These are phyloP conservation scores for Neurospora intermedia DNA, from an alignment of 495 filamentous ascomycete genomes.

Conservation along the genomic window DNA sequence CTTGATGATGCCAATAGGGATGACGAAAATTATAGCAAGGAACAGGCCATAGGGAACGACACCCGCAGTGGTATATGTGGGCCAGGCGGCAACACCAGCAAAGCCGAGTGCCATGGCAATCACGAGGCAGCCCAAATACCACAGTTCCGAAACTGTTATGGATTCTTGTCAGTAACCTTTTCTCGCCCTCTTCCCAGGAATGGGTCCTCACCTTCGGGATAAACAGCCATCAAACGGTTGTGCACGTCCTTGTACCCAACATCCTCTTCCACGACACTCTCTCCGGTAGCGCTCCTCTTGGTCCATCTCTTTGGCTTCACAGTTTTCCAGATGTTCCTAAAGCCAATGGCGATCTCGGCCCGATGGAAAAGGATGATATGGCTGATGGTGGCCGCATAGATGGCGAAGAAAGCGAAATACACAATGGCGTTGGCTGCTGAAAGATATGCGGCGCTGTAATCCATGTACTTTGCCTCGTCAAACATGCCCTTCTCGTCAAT, in stretches of 20 bases:
- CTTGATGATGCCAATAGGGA: slow-evolving; percentile 32
- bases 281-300: background rate
- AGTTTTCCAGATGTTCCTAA: slow-evolving; percentile 18
- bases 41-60: slow-evolving; percentile 34
- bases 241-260: slow-evolving; percentile 22
- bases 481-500: slow-evolving; percentile 29
- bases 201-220: slow-evolving; percentile 16
- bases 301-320: slow-evolving; percentile 12
- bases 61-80: slow-evolving; percentile 28
- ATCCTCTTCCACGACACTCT: slow-evolving; percentile 2
- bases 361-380: slow-evolving; percentile 30
- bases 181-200: background rate
- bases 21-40: slow-evolving; percentile 31
- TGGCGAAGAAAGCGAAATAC: slow-evolving; percentile 32
- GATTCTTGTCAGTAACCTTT: background rate
- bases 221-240: slow-evolving; percentile 30
- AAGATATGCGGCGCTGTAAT: slow-evolving; percentile 33
- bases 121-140: slow-evolving; percentile 27
- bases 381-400: slow-evolving; percentile 28
- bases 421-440: slow-evolving; percentile 22
- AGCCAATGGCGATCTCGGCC: slow-evolving; percentile 28
- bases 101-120: slow-evolving; percentile 25
- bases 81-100: slow-evolving; percentile 26
- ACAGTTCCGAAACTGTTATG: slow-evolving; percentile 28
- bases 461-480: slow-evolving; percentile 22